Evolutionary conservation across 2,329 filamentous ascomycete genomes (phyloP).

Genomic region (Colletotrichum tropicicola): DNA sequence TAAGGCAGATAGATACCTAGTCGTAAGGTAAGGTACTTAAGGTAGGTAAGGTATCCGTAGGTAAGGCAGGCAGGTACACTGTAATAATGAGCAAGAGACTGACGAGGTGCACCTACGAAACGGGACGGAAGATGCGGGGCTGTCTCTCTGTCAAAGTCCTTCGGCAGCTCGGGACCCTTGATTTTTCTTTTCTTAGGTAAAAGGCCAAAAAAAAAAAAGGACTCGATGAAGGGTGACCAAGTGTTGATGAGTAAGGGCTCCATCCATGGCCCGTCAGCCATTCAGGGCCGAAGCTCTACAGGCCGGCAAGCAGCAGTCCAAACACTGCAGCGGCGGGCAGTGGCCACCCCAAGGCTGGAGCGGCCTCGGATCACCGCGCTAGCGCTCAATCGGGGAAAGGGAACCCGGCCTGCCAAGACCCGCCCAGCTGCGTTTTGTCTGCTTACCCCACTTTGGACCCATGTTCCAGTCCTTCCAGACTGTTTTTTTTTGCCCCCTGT

Average conservation of each 20-base stretch:
- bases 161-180: slow-evolving; percentile 16
- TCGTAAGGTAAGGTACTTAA: too few species aligned
- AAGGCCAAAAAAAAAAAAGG: neutral
- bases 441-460: slow-evolving; percentile 7
- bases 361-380: slow-evolving; percentile 5
- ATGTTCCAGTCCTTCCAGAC: slow-evolving; percentile 15
- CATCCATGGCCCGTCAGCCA: too few species aligned
- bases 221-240: neutral
- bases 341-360: neutral
- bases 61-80: neutral
- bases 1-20: too few species aligned
- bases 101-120: neutral
- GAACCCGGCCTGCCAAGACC: neutral
- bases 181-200: neutral
- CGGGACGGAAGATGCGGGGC: slow-evolving; percentile 13
- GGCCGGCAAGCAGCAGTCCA: neutral
- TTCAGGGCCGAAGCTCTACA: too few species aligned
- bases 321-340: neutral
- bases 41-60: neutral
- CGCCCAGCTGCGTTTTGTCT: neutral
- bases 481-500: neutral
- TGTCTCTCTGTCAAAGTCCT: neutral
- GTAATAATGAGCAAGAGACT: neutral
- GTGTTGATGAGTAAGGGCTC: neutral
- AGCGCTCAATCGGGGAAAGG: neutral